These are phyloP conservation scores for Cryptococcus sp. DNA, from an alignment of 1,284 basidiomycete genomes.

Conservation along the genomic window DNA sequence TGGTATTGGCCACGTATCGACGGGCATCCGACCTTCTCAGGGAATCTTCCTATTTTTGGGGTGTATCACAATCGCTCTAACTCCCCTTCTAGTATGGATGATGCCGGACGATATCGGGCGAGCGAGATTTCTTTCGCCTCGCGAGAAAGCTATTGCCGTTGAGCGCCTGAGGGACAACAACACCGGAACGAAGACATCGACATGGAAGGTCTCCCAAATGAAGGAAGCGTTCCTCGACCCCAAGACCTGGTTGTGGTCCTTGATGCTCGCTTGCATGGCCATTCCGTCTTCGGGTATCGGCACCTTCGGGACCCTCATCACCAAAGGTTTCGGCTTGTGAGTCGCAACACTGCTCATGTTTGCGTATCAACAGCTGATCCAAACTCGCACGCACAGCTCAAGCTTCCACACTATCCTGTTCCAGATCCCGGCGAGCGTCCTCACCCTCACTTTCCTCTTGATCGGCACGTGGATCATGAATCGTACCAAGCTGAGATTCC, in stretches of 20 bases:
- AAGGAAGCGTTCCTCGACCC: constrained; percentile 20
- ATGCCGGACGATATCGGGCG: constrained; percentile 22
- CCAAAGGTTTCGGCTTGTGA: constrained; percentile 21
- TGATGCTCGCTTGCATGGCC: constrained; percentile 23
- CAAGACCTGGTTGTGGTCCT: constrained; percentile 22
- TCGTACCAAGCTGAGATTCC: constrained; percentile 57
- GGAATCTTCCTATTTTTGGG: constrained; percentile 27
- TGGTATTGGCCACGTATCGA: constrained; percentile 18
- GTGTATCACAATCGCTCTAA: constrained; percentile 20
- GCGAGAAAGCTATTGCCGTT: constrained; percentile 29
- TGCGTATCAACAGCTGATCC: too few relatives aligned
- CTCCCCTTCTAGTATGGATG: constrained; percentile 19
- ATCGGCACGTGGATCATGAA: constrained; percentile 50
- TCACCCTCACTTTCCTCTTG: constrained; percentile 15
- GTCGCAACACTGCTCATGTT: neutral
- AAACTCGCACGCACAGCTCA: constrained; percentile 28
- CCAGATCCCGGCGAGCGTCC: constrained; percentile 23
- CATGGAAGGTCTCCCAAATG: constrained; percentile 22
- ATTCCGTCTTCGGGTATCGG: constrained; percentile 34
- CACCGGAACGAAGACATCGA: constrained; percentile 27
- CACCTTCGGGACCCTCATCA: constrained; percentile 31
- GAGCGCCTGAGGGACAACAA: constrained; percentile 27
- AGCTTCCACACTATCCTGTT: constrained; percentile 35
- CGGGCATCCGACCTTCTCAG: constrained; percentile 23
- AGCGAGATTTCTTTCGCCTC: constrained; percentile 21